These are phyloP conservation scores for Protomyces inundatus DNA, from an alignment of 1,139 yeast genomes.

Conservation along the genomic window DNA sequence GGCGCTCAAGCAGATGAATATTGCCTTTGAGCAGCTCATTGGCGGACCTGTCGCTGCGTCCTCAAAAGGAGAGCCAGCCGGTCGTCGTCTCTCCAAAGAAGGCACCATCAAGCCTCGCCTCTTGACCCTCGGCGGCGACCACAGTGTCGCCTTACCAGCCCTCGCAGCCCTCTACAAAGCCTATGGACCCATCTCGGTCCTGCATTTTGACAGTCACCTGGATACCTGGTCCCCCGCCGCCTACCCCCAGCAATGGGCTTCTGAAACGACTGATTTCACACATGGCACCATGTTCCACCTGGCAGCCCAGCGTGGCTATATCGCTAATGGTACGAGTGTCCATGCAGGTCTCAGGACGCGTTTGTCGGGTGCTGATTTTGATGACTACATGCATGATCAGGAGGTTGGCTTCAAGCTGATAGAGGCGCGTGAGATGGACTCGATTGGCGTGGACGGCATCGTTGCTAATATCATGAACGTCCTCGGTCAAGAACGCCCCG, in stretches of 20 bases:
- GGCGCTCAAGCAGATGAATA: conserved; percentile 66
- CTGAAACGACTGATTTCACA: conserved; percentile 52
- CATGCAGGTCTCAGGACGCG: conserved; percentile 73
- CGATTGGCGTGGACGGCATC: conserved; percentile 44
- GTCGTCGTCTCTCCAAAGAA: conserved; percentile 14
- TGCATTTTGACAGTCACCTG: conserved; percentile 48
- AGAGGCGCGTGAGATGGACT: conserved; percentile 66
- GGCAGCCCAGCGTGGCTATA: conserved; percentile 62
- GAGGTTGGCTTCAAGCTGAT: conserved; percentile 59
- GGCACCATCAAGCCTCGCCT: conserved; percentile 25
- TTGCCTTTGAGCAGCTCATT: conserved; percentile 56
- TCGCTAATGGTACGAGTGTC: conserved; percentile 51
- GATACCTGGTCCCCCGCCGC: conserved; percentile 48
- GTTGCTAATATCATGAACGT: conserved; percentile 49
- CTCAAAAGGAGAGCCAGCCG: neutral
- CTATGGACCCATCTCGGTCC: conserved; percentile 61
- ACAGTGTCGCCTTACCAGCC: conserved; percentile 65
- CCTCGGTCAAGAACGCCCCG: conserved; percentile 54
- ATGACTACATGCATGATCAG: conserved; percentile 61
- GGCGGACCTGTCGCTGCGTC: conserved; percentile 36
- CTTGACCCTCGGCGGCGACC: conserved; percentile 76
- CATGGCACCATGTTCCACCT: conserved; percentile 82
- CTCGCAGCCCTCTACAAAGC: conserved; percentile 54
- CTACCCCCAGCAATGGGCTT: conserved; percentile 65
- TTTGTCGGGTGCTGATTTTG: conserved; percentile 51